Conservation (phyloP, 2,329 filamentous ascomycete species). For the Penicillium sp. region DNA sequence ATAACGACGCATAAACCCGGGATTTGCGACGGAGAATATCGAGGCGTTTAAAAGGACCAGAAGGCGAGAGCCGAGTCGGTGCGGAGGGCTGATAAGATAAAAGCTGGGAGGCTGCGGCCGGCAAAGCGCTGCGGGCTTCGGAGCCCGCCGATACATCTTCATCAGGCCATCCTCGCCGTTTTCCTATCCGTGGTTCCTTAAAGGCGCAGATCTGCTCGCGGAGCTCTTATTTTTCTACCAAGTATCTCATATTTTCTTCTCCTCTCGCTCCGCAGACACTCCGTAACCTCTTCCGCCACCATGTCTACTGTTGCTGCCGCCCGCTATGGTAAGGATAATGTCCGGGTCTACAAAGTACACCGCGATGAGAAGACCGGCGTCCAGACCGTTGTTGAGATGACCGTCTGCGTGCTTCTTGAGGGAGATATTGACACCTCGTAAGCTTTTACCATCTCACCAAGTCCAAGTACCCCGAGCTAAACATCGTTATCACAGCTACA, state of each 20-base stretch:
- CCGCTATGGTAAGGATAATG: slow-evolving; percentile 79
- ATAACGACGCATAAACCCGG: not conserved
- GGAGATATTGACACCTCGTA: slow-evolving; percentile 86
- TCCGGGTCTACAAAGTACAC: slow-evolving; percentile 95
- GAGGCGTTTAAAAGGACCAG: not conserved
- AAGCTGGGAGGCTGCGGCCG: slow-evolving; percentile 32
- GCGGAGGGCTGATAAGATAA: slow-evolving; percentile 36
- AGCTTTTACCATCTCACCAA: slow-evolving; percentile 34
- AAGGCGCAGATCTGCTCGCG: slow-evolving; percentile 16
- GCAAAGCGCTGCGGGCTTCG: slow-evolving; percentile 37
- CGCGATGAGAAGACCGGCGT: slow-evolving; percentile 74
- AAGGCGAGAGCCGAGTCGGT: not conserved
- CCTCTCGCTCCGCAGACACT: not conserved
- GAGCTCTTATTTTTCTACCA: not conserved
- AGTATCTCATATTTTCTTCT: not conserved
- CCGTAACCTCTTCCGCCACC: not conserved
- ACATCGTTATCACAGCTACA: slow-evolving; percentile 70
- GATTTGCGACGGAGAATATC: not conserved
- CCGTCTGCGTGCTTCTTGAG: slow-evolving; percentile 88
- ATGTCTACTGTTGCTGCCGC: slow-evolving; percentile 49
- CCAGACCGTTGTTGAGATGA: slow-evolving; percentile 93
- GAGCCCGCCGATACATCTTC: slow-evolving; percentile 41
- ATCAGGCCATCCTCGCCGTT: slow-evolving; percentile 27
- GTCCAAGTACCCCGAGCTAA: slow-evolving; percentile 1
- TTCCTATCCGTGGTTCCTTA: slow-evolving; percentile 18